phyloP scores from a whole-genome alignment of 179 eudicot species.

The Corrigiola litoralis region DNA sequence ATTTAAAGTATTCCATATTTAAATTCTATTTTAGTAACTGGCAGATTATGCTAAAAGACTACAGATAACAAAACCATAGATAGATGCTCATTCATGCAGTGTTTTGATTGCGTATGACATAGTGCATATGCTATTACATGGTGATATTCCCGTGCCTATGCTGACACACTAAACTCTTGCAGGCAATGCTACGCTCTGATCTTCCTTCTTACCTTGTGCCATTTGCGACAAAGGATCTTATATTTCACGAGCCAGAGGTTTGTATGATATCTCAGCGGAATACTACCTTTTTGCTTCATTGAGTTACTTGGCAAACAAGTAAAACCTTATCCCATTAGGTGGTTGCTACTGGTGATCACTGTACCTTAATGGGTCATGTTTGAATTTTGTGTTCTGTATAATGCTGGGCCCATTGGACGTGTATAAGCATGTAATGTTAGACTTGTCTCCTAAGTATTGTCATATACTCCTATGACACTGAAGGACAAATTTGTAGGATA shows the following conservation, averaged over 20 bases:
- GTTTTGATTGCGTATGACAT: background rate
- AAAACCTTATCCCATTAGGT: background rate
- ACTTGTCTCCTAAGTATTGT: too few species aligned
- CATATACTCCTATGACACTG: too few species aligned
- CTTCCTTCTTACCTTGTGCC: conserved; percentile 93
- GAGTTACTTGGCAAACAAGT: background rate
- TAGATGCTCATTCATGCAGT: too few species aligned
- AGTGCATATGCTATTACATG: background rate
- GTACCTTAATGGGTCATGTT: too few species aligned
- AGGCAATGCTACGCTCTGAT: conserved; percentile 86
- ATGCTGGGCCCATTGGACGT: too few species aligned
- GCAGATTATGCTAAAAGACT: too few species aligned
- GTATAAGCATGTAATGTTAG: too few species aligned
- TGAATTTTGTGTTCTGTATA: too few species aligned
- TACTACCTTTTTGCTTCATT: background rate
- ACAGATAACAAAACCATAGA: too few species aligned
- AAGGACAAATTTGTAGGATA: too few species aligned
- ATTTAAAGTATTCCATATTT: too few species aligned
- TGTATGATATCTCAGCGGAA: conserved; percentile 4
- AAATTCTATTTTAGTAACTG: too few species aligned
- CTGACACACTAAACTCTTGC: conserved; percentile 20
- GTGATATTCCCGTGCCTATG: background rate
- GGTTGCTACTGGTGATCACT: background rate
- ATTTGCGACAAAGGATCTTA: conserved; percentile 53
- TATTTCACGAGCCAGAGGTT: conserved; percentile 78